Evolutionary conservation across 257 asterid genomes (phyloP).

Genomic region (Buddleja alternifolia): DNA sequence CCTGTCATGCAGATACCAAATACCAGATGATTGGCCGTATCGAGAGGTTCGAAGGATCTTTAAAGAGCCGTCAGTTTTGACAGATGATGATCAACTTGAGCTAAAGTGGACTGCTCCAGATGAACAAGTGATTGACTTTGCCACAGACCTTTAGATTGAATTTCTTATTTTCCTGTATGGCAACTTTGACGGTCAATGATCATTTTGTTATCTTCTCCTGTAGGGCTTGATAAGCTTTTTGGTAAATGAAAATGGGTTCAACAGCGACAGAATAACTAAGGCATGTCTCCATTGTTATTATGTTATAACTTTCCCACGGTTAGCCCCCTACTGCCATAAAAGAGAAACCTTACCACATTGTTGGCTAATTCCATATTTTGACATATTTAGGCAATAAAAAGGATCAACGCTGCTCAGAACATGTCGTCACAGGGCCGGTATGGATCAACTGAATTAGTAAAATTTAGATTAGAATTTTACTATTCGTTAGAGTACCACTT

Average conservation of each 20-base stretch:
- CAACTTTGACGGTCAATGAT: background rate
- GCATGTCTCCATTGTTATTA: background rate
- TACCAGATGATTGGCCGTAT: constrained; percentile 97
- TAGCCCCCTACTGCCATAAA: background rate
- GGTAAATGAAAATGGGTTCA: constrained; percentile 1
- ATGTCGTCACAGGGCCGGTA: constrained; percentile 72
- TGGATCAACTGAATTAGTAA: constrained; percentile 22
- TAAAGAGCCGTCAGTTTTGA: constrained; percentile 79
- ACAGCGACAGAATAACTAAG: background rate
- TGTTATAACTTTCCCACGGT: background rate
- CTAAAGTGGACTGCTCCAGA: constrained; percentile 96
- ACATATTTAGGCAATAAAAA: constrained; percentile 63
- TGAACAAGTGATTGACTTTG: constrained; percentile 73
- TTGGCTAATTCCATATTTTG: constrained; percentile 21
- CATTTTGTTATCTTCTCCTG: background rate
- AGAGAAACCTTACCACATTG: background rate
- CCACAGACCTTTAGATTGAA: constrained; percentile 1
- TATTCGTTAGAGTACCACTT: constrained; percentile 9
- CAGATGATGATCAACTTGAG: constrained; percentile 69
- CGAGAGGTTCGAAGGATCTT: constrained; percentile 89
- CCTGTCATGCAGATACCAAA: constrained; percentile 66
- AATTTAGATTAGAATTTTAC: constrained; percentile 22
- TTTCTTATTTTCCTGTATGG: background rate
- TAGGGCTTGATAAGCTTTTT: background rate
- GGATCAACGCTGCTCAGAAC: constrained; percentile 73